These are phyloP conservation scores for Amaranthus cruentus DNA, from an alignment of 148 eudicot species.

Conservation along the genomic window DNA sequence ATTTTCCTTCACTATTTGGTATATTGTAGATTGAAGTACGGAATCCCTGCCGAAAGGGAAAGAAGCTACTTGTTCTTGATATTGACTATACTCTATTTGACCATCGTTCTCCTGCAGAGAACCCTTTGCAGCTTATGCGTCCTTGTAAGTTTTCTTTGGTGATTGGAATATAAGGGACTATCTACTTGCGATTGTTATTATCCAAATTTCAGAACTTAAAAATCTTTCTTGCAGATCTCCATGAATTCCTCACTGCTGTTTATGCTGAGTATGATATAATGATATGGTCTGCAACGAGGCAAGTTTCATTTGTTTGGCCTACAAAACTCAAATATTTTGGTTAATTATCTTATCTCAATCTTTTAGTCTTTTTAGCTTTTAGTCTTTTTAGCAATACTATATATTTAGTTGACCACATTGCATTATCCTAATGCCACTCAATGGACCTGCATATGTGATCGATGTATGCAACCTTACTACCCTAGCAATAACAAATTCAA, in stretches of 20 bases:
- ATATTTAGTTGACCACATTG: no score
- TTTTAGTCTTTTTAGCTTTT: no score
- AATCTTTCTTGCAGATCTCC: slow-evolving; percentile 60
- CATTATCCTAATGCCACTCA: no score
- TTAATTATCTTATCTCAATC: no score
- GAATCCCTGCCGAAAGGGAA: slow-evolving; percentile 90
- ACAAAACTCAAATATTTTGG: background rate
- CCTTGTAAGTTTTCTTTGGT: slow-evolving; percentile 58
- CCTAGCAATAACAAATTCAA: no score
- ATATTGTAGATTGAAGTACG: slow-evolving; percentile 59
- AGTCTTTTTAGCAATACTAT: no score
- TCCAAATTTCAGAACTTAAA: background rate
- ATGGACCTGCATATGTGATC: no score
- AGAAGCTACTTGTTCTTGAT: slow-evolving; percentile 92
- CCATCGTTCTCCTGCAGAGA: slow-evolving; percentile 94
- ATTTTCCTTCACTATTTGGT: slow-evolving; percentile 8
- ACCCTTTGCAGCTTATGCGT: slow-evolving; percentile 89
- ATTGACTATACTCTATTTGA: slow-evolving; percentile 96
- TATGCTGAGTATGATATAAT: slow-evolving; percentile 97
- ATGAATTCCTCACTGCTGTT: slow-evolving; percentile 87
- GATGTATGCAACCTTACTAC: no score
- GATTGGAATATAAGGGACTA: background rate
- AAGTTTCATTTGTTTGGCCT: slow-evolving; percentile 5
- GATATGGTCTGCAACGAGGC: slow-evolving; percentile 99
- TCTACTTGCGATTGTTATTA: background rate